Percentiles rank a stretch among this genome's conserved stretches.
phyloP scores from a whole-genome alignment of 2,329 filamentous ascomycete genomes.

The Beauveria sp. region DNA sequence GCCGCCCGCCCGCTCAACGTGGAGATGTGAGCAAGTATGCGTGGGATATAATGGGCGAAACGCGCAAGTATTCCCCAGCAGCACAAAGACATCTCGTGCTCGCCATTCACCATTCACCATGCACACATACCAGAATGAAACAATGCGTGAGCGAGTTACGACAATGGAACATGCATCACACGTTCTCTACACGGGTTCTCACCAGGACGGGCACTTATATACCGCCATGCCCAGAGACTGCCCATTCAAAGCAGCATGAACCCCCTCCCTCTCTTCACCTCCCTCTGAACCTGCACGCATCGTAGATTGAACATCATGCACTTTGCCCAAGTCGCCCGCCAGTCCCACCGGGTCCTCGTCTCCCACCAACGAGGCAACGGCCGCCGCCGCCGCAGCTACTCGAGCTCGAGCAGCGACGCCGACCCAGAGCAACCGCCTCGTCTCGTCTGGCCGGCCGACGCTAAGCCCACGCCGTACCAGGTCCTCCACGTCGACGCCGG shows the following conservation, averaged over 20 bases:
- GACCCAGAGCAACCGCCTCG: not conserved
- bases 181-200: conserved; percentile 3
- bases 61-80: conserved; percentile 2
- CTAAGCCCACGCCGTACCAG: conserved; percentile 14
- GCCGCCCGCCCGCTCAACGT: not conserved
- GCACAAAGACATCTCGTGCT: not conserved
- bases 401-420: not conserved
- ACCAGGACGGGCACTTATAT: not conserved
- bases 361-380: not conserved
- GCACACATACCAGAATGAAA: not conserved
- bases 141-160: not conserved
- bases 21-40: conserved; percentile 7
- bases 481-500: conserved; percentile 8
- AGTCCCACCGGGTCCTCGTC: not conserved
- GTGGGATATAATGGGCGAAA: conserved; percentile 1
- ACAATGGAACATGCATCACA: not conserved
- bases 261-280: not conserved
- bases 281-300: no score
- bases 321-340: not conserved
- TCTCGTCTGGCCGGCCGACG: conserved; percentile 10
- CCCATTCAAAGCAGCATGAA: not conserved
- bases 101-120: no score
- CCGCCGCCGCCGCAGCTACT: not conserved
- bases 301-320: not conserved
- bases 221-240: not conserved